Conservation (phyloP, 2,329 filamentous ascomycete species). For the Aspergillus aculeatus region DNA sequence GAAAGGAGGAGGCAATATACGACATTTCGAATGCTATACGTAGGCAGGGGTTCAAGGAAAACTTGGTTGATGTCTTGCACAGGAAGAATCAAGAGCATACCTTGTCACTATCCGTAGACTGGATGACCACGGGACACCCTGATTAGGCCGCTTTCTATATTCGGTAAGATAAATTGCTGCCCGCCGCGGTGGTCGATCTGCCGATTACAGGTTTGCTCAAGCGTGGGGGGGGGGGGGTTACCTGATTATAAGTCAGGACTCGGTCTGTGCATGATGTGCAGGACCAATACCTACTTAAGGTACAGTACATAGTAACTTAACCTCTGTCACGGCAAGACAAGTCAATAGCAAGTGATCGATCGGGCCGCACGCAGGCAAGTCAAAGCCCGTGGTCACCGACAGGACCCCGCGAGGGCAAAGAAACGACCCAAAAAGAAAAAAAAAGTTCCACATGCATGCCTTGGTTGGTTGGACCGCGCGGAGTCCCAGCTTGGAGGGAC, state of each 20-base stretch:
- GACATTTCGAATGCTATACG: too few relatives aligned
- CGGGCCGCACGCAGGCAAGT: not conserved
- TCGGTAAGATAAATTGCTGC: not conserved
- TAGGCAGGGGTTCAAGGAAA: too few relatives aligned
- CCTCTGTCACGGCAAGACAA: not conserved
- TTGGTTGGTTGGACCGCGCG: not conserved
- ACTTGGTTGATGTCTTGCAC: too few relatives aligned
- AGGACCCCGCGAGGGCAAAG: not conserved
- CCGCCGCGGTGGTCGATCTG: not conserved
- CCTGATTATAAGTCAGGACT: not conserved
- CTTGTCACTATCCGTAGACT: too few relatives aligned
- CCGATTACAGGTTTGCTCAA: not conserved
- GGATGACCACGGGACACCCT: not conserved
- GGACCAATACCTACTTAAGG: not conserved
- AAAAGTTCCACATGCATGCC: not conserved
- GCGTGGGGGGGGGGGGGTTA: not conserved
- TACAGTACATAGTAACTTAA: not conserved
- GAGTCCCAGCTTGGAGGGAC: not conserved
- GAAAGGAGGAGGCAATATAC: too few relatives aligned
- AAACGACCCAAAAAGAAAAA: not conserved
- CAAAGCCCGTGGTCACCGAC: conserved; percentile 2
- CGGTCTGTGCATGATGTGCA: conserved; percentile 5
- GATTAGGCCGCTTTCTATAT: not conserved
- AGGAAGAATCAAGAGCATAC: too few relatives aligned
- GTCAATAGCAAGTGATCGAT: not conserved